These are phyloP conservation scores for Cladophialophora bantiana DNA, from an alignment of 2,329 filamentous ascomycete genomes.

Conservation along the genomic window DNA sequence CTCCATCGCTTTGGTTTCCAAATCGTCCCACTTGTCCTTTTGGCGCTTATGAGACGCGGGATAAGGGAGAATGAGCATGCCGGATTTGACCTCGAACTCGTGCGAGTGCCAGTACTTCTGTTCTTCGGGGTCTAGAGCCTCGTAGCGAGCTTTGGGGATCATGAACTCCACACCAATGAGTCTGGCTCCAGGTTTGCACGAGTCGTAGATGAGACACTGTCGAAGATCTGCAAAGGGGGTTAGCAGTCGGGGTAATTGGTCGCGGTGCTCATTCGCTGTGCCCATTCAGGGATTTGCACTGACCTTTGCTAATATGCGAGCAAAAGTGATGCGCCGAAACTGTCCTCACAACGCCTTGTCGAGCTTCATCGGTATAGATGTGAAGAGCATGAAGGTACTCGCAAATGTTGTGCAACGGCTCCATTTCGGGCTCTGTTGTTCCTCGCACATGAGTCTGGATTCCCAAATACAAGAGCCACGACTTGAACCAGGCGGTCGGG, in stretches of 20 bases:
- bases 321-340: constrained; percentile 89
- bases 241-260: background rate
- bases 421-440: constrained; percentile 59
- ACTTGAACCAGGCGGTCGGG: constrained; percentile 39
- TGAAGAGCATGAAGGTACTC: constrained; percentile 89
- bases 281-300: constrained; percentile 3
- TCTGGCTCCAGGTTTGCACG: constrained; percentile 68
- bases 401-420: constrained; percentile 76
- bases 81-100: constrained; percentile 75
- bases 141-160: constrained; percentile 74
- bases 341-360: constrained; percentile 55
- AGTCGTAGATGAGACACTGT: constrained; percentile 86
- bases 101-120: constrained; percentile 58
- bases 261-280: background rate
- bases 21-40: constrained; percentile 71
- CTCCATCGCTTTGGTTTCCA: constrained; percentile 82
- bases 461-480: constrained; percentile 40
- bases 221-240: constrained; percentile 65
- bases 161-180: constrained; percentile 86
- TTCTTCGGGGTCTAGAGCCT: constrained; percentile 70
- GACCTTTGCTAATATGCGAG: constrained; percentile 71
- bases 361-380: constrained; percentile 75
- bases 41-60: constrained; percentile 55
- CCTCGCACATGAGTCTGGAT: constrained; percentile 37
- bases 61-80: constrained; percentile 80